Evolutionary conservation across 1,284 basidiomycete species (phyloP).

Genomic region (Tremellales sp.): DNA sequence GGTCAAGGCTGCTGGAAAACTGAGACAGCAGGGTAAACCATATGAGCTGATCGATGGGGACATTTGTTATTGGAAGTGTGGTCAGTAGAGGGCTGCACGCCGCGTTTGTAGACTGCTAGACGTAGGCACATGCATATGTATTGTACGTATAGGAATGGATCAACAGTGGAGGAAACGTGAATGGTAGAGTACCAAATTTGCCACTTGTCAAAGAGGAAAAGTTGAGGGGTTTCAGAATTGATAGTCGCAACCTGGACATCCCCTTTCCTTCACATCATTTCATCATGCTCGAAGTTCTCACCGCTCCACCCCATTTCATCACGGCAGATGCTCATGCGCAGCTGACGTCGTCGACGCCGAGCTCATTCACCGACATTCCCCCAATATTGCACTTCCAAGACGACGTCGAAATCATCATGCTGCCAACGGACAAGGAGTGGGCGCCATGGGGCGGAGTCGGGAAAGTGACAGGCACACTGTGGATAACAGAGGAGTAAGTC

Average conservation of each 20-base stretch:
- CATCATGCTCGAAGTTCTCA: slow-evolving; percentile 27
- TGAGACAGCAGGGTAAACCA: slow-evolving; percentile 93
- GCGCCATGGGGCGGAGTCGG: slow-evolving; percentile 46
- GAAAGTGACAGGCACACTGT: slow-evolving; percentile 61
- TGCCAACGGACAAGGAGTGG: slow-evolving; percentile 43
- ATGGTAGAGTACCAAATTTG: too few species aligned
- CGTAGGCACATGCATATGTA: slow-evolving; percentile 1
- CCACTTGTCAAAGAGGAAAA: too few species aligned
- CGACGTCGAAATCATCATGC: slow-evolving; percentile 62
- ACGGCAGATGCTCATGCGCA: slow-evolving; percentile 65
- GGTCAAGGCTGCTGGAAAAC: slow-evolving; percentile 93
- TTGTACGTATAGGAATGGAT: background rate
- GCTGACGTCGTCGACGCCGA: slow-evolving; percentile 68
- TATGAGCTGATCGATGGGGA: slow-evolving; percentile 63
- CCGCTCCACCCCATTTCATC: slow-evolving; percentile 46
- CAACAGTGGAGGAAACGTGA: too few species aligned
- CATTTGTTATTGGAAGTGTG: slow-evolving; percentile 49
- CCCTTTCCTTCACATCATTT: background rate
- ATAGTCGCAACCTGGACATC: too few species aligned
- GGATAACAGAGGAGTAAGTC: slow-evolving; percentile 73
- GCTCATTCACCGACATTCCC: slow-evolving; percentile 73
- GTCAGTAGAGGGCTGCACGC: slow-evolving; percentile 14
- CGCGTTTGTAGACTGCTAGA: background rate
- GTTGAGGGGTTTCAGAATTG: too few species aligned
- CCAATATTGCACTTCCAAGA: slow-evolving; percentile 70